phyloP scores from a whole-genome alignment of 495 filamentous ascomycete genomes.

The Hypoxylon trugodes region DNA sequence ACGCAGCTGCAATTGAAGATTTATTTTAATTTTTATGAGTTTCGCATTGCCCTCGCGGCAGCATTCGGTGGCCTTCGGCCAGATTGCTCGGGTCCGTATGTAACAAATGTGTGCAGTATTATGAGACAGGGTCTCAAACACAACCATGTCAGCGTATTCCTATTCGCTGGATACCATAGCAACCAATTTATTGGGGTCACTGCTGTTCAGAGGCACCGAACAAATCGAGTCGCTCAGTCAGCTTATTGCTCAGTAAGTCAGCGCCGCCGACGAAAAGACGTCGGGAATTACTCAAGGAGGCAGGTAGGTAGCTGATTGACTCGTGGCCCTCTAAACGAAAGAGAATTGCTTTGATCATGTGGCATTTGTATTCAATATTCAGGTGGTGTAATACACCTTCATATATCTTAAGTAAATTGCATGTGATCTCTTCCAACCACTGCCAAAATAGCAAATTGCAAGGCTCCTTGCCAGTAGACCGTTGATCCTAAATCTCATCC shows the following conservation, averaged over 20 bases:
- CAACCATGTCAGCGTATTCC: not conserved
- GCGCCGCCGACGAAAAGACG: constrained; percentile 1
- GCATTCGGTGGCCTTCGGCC: not conserved
- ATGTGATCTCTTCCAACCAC: constrained; percentile 1
- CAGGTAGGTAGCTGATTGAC: too few relatives aligned
- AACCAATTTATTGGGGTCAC: not conserved
- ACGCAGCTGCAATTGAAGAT: too few relatives aligned
- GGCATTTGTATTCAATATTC: too few relatives aligned
- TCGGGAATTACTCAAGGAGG: too few relatives aligned
- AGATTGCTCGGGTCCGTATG: constrained; percentile 17
- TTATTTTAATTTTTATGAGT: not conserved
- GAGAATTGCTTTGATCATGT: too few relatives aligned
- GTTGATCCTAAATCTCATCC: not conserved
- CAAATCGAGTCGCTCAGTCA: constrained; percentile 16
- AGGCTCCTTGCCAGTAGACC: not conserved
- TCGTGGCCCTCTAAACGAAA: too few relatives aligned
- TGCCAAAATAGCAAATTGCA: constrained; percentile 5
- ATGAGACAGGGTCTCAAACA: constrained; percentile 18
- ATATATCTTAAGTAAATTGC: not conserved
- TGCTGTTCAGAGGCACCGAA: constrained; percentile 14
- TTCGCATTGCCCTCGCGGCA: not conserved
- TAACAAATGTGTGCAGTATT: not conserved
- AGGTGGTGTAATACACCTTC: too few relatives aligned
- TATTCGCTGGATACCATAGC: not conserved
- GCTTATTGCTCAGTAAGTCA: constrained; percentile 19